Evolutionary conservation across 306 rosid species (phyloP).

Genomic region (Nissolia schottii): DNA sequence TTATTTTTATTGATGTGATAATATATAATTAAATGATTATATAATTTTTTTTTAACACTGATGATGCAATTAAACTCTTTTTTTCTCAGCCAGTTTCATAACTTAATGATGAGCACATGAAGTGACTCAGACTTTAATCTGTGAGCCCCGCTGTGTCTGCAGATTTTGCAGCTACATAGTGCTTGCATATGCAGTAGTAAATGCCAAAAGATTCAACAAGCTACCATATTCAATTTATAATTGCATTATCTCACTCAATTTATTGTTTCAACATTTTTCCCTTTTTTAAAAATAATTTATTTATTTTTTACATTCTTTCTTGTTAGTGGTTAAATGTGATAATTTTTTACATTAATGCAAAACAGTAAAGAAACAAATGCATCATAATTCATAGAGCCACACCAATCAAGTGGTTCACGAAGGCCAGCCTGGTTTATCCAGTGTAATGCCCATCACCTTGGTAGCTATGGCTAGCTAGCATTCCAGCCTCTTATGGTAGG

Average conservation of each 20-base stretch:
- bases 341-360: neutral
- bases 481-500: no score
- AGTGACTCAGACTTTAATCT: constrained; percentile 29
- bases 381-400: no score
- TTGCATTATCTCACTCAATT: constrained; percentile 14
- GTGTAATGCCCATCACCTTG: no score
- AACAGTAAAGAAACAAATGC: neutral
- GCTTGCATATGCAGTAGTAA: constrained; percentile 29
- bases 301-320: neutral
- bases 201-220: constrained; percentile 30
- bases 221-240: constrained; percentile 8
- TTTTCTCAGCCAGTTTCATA: constrained; percentile 17
- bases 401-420: neutral
- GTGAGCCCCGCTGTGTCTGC: constrained; percentile 36
- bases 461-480: no score
- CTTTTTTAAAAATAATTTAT: no score
- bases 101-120: constrained; percentile 39
- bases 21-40: no score
- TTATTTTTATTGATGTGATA: no score
- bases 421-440: no score
- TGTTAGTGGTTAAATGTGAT: neutral
- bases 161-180: constrained; percentile 30
- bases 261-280: neutral
- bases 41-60: no score
- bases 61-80: no score